Evolutionary conservation across 2,329 filamentous ascomycete species (phyloP).

Genomic region (Zymoseptoria brevis): DNA sequence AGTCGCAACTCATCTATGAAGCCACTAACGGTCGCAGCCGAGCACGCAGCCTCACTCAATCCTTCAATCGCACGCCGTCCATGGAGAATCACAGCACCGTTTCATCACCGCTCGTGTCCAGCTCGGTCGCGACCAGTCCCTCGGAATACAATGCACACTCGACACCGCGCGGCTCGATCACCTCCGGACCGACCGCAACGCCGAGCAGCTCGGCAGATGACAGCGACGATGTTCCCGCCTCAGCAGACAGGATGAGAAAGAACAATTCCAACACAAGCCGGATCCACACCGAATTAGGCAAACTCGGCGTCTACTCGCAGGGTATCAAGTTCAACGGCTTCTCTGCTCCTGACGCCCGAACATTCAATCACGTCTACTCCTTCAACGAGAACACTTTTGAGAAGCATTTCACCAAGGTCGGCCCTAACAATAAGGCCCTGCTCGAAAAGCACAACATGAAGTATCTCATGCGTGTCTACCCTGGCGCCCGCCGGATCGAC

Average conservation of each 20-base stretch:
- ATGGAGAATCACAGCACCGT: slow-evolving; percentile 50
- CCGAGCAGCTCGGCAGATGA: slow-evolving; percentile 64
- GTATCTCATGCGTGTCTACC: slow-evolving; percentile 90
- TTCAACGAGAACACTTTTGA: slow-evolving; percentile 87
- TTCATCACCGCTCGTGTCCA: slow-evolving; percentile 43
- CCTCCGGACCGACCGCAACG: slow-evolving; percentile 49
- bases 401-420: slow-evolving; percentile 66
- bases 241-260: slow-evolving; percentile 52
- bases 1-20: slow-evolving; percentile 33
- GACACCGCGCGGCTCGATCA: slow-evolving; percentile 44
- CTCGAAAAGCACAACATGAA: slow-evolving; percentile 86
- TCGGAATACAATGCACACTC: slow-evolving; percentile 39
- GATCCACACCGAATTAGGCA: slow-evolving; percentile 73
- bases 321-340: slow-evolving; percentile 79
- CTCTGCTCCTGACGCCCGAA: slow-evolving; percentile 66
- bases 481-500: slow-evolving; percentile 68
- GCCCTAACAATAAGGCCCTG: slow-evolving; percentile 65
- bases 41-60: slow-evolving; percentile 67
- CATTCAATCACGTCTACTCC: slow-evolving; percentile 90
- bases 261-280: slow-evolving; percentile 63
- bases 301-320: slow-evolving; percentile 71
- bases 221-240: slow-evolving; percentile 57
- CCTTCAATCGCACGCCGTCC: slow-evolving; percentile 56
- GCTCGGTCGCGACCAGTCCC: slow-evolving; percentile 45
- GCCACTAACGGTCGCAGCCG: slow-evolving; percentile 30